These are phyloP conservation scores for Chamaecyparis obtusa DNA, from an alignment of 75 land plant species.

Conservation along the genomic window DNA sequence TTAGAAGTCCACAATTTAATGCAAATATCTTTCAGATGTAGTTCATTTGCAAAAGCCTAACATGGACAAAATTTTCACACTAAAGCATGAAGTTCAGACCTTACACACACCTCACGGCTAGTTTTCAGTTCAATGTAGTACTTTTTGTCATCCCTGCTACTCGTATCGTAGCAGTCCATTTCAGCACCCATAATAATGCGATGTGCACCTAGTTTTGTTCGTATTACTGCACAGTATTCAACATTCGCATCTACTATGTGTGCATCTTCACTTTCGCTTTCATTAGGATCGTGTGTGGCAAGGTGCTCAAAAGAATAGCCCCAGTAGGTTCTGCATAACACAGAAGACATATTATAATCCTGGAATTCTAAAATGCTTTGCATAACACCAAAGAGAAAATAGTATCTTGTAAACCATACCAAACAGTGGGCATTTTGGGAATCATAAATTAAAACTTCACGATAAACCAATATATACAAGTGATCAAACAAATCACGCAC, in stretches of 20 bases:
- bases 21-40: background rate
- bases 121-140: slow-evolving; percentile 92
- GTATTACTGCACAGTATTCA: slow-evolving; percentile 87
- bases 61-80: background rate
- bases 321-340: slow-evolving; percentile 74
- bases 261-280: slow-evolving; percentile 39
- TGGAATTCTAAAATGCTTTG: slow-evolving; percentile 75
- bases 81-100: slow-evolving; percentile 14
- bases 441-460: background rate
- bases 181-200: slow-evolving; percentile 99
- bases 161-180: slow-evolving; percentile 93
- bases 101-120: slow-evolving; percentile 63
- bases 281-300: slow-evolving; percentile 71
- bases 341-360: background rate
- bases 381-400: background rate
- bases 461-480: background rate
- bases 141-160: slow-evolving; percentile 55
- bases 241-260: slow-evolving; percentile 85
- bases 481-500: background rate
- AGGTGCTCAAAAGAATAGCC: slow-evolving; percentile 91
- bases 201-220: slow-evolving; percentile 98
- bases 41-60: background rate
- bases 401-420: background rate
- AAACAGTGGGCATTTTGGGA: background rate
- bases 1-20: background rate